Percentiles rank a stretch among this genome's conserved stretches.
These are phyloP conservation scores for Daldinia concentrica DNA, from an alignment of 495 filamentous ascomycete genomes.

Conservation along the genomic window DNA sequence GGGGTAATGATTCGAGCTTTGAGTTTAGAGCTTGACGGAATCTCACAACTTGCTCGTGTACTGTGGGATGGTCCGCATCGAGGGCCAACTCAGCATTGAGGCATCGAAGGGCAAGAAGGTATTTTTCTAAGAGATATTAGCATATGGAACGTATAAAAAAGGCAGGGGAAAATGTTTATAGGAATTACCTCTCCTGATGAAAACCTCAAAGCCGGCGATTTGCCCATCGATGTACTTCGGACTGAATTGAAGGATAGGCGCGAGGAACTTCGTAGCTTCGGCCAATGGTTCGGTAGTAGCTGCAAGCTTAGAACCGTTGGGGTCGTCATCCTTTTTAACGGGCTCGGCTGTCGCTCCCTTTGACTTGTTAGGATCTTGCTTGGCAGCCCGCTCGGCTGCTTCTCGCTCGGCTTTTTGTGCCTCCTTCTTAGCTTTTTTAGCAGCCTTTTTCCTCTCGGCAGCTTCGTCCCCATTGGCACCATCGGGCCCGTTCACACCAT, in stretches of 20 bases:
- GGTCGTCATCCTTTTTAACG: conserved; percentile 89
- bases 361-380: conserved; percentile 75
- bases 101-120: conserved; percentile 84
- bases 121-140: conserved; percentile 70
- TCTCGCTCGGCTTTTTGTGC: conserved; percentile 84
- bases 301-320: conserved; percentile 78
- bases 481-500: conserved; percentile 60
- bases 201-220: conserved; percentile 88
- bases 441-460: conserved; percentile 86
- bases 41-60: conserved; percentile 77
- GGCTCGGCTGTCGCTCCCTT: conserved; percentile 62
- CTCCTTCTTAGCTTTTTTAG: conserved; percentile 95
- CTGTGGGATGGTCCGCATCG: conserved; percentile 74
- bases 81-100: conserved; percentile 76
- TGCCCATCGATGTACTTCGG: conserved; percentile 86
- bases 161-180: conserved; percentile 49
- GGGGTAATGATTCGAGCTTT: conserved; percentile 61
- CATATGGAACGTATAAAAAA: conserved; percentile 13
- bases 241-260: conserved; percentile 79
- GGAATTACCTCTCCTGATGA: conserved; percentile 64
- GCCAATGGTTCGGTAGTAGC: conserved; percentile 83
- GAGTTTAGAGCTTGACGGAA: conserved; percentile 72
- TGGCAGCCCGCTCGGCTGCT: conserved; percentile 75
- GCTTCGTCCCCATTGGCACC: conserved; percentile 65
- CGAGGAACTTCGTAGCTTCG: conserved; percentile 88